Conservation (phyloP, 192 early-diverging fungal genomes). For the Chytriomyces hyalinus region DNA sequence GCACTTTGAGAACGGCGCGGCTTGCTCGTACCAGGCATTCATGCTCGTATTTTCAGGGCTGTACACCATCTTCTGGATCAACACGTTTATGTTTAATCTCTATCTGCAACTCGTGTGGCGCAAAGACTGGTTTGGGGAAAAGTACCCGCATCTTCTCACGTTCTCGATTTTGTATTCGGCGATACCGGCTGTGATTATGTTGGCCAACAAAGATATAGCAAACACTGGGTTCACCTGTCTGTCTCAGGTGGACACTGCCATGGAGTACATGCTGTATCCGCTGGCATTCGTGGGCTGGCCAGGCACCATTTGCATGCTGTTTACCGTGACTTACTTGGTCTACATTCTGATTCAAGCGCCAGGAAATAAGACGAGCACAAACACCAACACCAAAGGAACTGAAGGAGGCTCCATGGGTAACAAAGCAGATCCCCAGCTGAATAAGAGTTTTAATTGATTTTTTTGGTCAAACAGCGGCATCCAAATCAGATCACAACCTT, state of each 20-base stretch:
- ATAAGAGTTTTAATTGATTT: background rate
- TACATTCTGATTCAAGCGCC: background rate
- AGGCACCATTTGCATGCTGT: background rate
- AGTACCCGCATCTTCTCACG: background rate
- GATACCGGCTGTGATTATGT: background rate
- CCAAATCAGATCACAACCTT: too few relatives aligned
- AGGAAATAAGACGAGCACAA: background rate
- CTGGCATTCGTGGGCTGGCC: slow-evolving; percentile 15
- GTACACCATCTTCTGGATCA: background rate
- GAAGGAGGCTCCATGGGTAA: background rate
- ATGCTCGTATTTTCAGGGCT: background rate
- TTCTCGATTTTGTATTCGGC: background rate
- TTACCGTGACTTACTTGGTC: slow-evolving; percentile 1
- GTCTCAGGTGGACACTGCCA: background rate
- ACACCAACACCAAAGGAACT: background rate
- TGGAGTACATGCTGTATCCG: slow-evolving; percentile 1
- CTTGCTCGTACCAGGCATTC: background rate
- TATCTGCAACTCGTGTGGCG: slow-evolving; percentile 4
- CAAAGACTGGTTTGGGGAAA: slow-evolving; percentile 1
- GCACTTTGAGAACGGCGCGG: background rate
- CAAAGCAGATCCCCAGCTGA: background rate
- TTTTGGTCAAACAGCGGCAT: background rate
- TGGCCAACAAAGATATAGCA: background rate
- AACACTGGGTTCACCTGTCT: background rate
- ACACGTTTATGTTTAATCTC: background rate